Base-by-base conservation (phyloP, 371 early-diverging fungal genomes). In the Antonospora locustae region DNA sequence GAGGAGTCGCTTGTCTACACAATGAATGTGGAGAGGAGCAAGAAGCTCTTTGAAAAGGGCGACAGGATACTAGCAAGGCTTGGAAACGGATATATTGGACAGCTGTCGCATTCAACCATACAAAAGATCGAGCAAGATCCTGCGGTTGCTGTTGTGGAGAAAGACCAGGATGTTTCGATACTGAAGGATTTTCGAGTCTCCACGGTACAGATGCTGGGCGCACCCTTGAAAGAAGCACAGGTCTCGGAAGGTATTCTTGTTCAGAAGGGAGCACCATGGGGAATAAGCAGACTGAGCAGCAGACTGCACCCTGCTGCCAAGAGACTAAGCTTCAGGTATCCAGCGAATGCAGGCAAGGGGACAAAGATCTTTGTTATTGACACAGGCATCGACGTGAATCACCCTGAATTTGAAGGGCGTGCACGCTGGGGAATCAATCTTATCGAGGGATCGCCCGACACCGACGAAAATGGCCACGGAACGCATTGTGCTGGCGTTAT, bases 391-490 rank as follows among this genome's bases (percentile, higher is more conserved):
- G 71, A 78, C 66, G 66, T 76, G 23, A 60, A 58, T 1, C 86
- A 88, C 70, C 70, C 68, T 16, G 89, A 90, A 49, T 82, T 90
- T 57, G 76, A 74, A 45, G 85, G 83, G 9, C 80, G 87, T 63
- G 90, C 87, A 4, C 63, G 52, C 37, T 73, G 72, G 63, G 86
- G 82, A 19, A 77, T 71, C 44, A 82, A 73, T 40, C 32, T 69
- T 6, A 55, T 70, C 1, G 46, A 37, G 19, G 60, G 56, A 25
- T 55, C 46, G 28, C 23, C 58, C 12, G 66, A 77, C 14, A 50
- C 56, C 17, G 73, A 72, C 63, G 70, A 69, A 44, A 70, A 77
- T 61, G 76, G 77, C 43, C 82, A 82, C 65, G 85, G 85, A 16
- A 83, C 84, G 7, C 83, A 81, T 63, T 78, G 78, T 37, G 78